These are phyloP conservation scores for Penicillium concentricum DNA, from an alignment of 2,329 filamentous ascomycete species.

Conservation along the genomic window DNA sequence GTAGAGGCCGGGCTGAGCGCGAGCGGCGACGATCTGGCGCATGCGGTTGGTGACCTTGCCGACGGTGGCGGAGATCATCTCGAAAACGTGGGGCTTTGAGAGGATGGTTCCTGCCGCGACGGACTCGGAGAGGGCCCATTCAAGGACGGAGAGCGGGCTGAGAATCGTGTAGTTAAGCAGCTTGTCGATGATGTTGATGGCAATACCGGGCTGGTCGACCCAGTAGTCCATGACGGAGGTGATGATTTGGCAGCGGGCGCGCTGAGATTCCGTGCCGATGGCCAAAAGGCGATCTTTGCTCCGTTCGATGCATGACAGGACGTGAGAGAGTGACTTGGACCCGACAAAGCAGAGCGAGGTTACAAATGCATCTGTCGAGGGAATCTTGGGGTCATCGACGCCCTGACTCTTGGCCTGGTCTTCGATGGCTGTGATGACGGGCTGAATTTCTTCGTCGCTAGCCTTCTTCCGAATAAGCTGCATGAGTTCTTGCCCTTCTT, in stretches of 20 bases:
- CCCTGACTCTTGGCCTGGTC: constrained; percentile 69
- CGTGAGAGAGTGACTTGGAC: constrained; percentile 92
- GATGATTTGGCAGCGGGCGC: constrained; percentile 83
- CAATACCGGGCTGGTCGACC: constrained; percentile 86
- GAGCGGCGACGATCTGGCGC: constrained; percentile 70
- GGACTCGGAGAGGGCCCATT: constrained; percentile 78
- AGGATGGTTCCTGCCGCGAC: constrained; percentile 66
- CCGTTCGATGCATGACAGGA: constrained; percentile 91
- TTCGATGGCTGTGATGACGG: constrained; percentile 76
- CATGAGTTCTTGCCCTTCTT: constrained; percentile 80
- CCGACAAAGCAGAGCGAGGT: constrained; percentile 92
- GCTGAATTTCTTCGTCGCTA: constrained; percentile 80
- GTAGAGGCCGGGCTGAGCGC: constrained; percentile 57
- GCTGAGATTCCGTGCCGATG: constrained; percentile 71
- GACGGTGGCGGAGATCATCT: constrained; percentile 85
- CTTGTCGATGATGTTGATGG: constrained; percentile 91
- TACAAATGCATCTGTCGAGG: constrained; percentile 91
- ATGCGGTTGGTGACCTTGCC: constrained; percentile 86
- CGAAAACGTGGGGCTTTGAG: constrained; percentile 74
- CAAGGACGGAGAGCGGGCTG: constrained; percentile 77
- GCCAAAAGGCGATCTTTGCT: constrained; percentile 85
- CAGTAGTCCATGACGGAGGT: constrained; percentile 89
- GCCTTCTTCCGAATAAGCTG: constrained; percentile 80
- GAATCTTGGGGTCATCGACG: constrained; percentile 70
- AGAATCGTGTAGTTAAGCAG: constrained; percentile 96